A percentile compares a stretch with the other conserved stretches of the same genome.
Evolutionary conservation across 495 filamentous ascomycete genomes (phyloP).

Genomic region (Penicillium roqueforti): DNA sequence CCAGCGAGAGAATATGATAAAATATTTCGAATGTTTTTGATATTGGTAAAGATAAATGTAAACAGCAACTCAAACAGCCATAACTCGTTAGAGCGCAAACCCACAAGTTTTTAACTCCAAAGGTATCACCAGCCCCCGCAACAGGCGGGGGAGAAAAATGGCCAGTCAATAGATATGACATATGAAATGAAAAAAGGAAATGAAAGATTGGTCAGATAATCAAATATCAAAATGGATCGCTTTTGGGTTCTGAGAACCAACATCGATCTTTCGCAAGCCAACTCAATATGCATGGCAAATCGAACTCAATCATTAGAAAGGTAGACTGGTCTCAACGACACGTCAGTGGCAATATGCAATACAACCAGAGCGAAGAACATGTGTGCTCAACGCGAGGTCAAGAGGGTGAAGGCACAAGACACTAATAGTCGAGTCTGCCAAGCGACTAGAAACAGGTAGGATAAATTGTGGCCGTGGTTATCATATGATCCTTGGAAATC

Average conservation of each 20-base stretch:
- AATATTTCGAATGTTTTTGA: slow-evolving; percentile 14
- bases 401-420: not conserved
- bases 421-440: slow-evolving; percentile 25
- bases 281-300: slow-evolving; percentile 1
- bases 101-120: slow-evolving; percentile 12
- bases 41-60: slow-evolving; percentile 3
- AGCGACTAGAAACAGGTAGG: slow-evolving; percentile 20
- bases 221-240: slow-evolving; percentile 18
- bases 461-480: slow-evolving; percentile 25
- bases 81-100: slow-evolving; percentile 13
- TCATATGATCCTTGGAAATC: slow-evolving; percentile 24
- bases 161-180: slow-evolving; percentile 10
- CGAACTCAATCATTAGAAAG: not conserved
- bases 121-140: slow-evolving; percentile 19
- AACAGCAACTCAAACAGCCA: slow-evolving; percentile 9
- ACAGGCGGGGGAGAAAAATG: slow-evolving; percentile 5
- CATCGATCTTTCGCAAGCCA: slow-evolving; percentile 12
- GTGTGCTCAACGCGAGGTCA: not conserved
- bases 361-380: slow-evolving; percentile 1
- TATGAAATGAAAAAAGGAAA: slow-evolving; percentile 7
- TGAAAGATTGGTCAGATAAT: slow-evolving; percentile 9
- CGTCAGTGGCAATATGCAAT: not conserved
- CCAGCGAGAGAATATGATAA: not conserved
- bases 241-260: slow-evolving; percentile 14
- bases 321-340: not conserved